Evolutionary conservation across 257 asterid genomes (phyloP).

Genomic region (Nicotiana undulata): DNA sequence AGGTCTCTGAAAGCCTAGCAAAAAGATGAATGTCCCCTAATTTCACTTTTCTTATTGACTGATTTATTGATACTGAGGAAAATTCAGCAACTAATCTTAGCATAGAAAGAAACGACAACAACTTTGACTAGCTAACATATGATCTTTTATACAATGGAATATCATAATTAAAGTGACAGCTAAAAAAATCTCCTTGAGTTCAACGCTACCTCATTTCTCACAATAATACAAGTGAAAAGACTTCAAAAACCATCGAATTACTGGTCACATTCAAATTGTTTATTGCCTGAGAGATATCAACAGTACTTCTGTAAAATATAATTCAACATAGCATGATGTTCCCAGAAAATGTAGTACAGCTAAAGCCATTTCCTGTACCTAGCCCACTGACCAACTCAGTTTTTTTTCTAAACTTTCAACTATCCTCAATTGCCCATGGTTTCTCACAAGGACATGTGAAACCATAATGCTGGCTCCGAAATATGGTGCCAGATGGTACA

Average conservation of each 20-base stretch:
- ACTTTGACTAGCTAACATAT: background rate
- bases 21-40: background rate
- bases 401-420: background rate
- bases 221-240: background rate
- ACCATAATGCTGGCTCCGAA: background rate
- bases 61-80: background rate
- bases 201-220: background rate
- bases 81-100: background rate
- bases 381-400: background rate
- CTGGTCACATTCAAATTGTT: background rate
- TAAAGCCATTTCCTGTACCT: background rate
- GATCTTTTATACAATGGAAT: background rate
- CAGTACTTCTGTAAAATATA: background rate
- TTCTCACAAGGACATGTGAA: background rate
- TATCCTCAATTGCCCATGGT: background rate
- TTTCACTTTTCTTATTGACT: background rate
- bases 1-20: background rate
- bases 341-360: background rate
- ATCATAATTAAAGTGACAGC: background rate
- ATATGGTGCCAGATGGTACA: background rate
- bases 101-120: background rate
- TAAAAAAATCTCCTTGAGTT: background rate
- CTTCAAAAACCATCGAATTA: background rate
- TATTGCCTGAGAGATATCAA: background rate
- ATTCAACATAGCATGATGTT: background rate